Evolutionary conservation across 805 yeast genomes (phyloP).

Genomic region (Ogataea pignaliae): DNA sequence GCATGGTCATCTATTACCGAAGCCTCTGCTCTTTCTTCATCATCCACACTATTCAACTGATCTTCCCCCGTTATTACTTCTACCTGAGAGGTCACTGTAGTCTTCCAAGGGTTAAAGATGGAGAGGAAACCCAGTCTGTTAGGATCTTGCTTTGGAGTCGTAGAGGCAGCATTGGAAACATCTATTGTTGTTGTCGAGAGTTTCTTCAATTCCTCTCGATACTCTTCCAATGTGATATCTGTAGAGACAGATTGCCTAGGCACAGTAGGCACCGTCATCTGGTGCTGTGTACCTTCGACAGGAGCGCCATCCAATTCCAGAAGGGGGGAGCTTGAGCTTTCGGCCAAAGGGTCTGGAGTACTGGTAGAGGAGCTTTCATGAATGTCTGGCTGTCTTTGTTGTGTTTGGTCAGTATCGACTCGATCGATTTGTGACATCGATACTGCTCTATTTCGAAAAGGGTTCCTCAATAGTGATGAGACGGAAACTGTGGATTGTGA

Average conservation of each 20-base stretch:
- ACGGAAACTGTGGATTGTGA: conserved; percentile 20
- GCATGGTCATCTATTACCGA: too few relatives aligned
- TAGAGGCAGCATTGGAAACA: background rate
- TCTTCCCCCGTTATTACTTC: background rate
- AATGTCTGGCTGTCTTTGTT: too few relatives aligned
- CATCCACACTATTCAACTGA: background rate
- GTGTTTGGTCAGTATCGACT: too few relatives aligned
- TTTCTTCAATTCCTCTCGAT: conserved; percentile 19
- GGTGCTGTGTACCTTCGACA: background rate
- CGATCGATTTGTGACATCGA: background rate
- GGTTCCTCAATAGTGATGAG: conserved; percentile 17
- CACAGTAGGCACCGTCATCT: background rate
- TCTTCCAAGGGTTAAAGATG: background rate
- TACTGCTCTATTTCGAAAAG: conserved; percentile 9
- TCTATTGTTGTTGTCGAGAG: conserved; percentile 2
- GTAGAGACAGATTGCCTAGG: conserved; percentile 1
- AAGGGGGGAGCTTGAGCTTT: too few relatives aligned
- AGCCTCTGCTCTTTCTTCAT: background rate
- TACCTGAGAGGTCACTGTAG: background rate
- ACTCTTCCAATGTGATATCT: conserved; percentile 23
- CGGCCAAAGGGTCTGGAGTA: too few relatives aligned
- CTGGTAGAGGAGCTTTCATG: too few relatives aligned
- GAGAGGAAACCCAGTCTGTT: background rate
- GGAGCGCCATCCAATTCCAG: too few relatives aligned
- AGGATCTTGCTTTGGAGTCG: background rate